Conservation (phyloP, 2,329 filamentous ascomycete species). For the Colletotrichum abscissum region DNA sequence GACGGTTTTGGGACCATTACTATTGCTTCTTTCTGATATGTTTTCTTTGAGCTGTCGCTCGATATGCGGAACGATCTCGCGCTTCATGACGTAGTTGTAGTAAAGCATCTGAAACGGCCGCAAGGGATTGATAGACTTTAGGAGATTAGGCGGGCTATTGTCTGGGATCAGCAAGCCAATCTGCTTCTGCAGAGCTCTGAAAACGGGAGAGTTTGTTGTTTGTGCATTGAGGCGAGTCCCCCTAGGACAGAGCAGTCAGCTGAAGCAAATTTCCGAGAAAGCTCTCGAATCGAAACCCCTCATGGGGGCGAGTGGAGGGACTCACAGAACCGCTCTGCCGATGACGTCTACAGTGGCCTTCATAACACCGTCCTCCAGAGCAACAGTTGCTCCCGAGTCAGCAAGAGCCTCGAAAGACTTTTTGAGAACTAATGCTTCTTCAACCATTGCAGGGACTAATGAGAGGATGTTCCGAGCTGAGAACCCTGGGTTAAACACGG, state of each 20-base stretch:
- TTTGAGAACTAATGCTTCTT: constrained; percentile 49
- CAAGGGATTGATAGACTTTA: constrained; percentile 1
- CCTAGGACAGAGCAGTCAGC: not conserved
- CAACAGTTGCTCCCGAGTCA: constrained; percentile 20
- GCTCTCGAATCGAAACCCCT: too few relatives aligned
- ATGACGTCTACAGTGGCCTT: constrained; percentile 55
- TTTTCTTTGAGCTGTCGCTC: constrained; percentile 5
- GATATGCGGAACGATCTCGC: not conserved
- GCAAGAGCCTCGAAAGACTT: not conserved
- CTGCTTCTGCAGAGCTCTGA: not conserved
- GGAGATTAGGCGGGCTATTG: not conserved
- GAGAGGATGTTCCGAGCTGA: constrained; percentile 48
- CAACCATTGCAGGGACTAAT: constrained; percentile 48
- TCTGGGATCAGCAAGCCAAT: not conserved
- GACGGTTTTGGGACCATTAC: constrained; percentile 33
- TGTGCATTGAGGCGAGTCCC: constrained; percentile 5
- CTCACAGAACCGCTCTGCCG: constrained; percentile 44
- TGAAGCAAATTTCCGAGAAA: too few relatives aligned
- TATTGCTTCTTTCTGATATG: not conserved
- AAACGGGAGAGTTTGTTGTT: not conserved
- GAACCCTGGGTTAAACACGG: constrained; percentile 49
- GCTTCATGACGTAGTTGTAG: constrained; percentile 17
- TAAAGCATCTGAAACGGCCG: not conserved
- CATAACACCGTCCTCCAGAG: constrained; percentile 47
- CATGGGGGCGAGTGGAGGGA: not conserved